Evolutionary conservation across 2,329 filamentous ascomycete species (phyloP), one percentile per base, ranked within the genome.

Genomic region (Fusarium nodosum): DNA sequence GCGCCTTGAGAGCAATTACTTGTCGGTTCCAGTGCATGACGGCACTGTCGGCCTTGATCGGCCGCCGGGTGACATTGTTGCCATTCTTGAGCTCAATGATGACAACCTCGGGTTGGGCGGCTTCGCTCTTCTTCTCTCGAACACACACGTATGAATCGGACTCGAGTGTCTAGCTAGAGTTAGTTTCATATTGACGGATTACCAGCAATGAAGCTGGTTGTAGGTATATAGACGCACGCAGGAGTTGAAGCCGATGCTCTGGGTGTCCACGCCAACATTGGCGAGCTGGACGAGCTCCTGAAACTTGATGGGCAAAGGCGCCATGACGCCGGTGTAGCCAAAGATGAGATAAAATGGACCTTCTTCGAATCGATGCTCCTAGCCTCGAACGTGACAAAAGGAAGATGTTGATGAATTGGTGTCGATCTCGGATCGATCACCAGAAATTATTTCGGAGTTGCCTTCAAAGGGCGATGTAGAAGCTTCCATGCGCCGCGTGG

Each of bases 21-120:
- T 97, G 93, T 80, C 91, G 93, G 75, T 88, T 91, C 93, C 93
- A 97, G 88, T 99, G 96, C 96, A 99, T 98, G 80, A 99, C 97
- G 76, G 97, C 96, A 88, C 94, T 98, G 84, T 99, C 96, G 77
- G 96, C 96, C 86, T 97, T 98, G 86, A 99, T 99, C 50, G 95
- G 93, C 79, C 95, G 90, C 77, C 93, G 91, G 75, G 93, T 96
- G 80, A 97, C 90, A 85, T 96, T 95, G 88, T 97, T 97, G 84
- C 90, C 90, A 83, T 97, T 97, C 83, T 98, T 97, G 79, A 99
- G 91, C 82, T 99, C 93, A 83, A 99, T 86, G 80, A 99, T 99
- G 82, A 99, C 92, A 72, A 99, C 95, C 83, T 97, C 94, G 71
- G 94, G 93, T 75, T 93, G 91, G 71, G 93, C 88, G 72, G 90